Evolutionary conservation across 139 green algal genomes (phyloP), one percentile per base, ranked within the genome.

Genomic region (Dunaliella primolecta): DNA sequence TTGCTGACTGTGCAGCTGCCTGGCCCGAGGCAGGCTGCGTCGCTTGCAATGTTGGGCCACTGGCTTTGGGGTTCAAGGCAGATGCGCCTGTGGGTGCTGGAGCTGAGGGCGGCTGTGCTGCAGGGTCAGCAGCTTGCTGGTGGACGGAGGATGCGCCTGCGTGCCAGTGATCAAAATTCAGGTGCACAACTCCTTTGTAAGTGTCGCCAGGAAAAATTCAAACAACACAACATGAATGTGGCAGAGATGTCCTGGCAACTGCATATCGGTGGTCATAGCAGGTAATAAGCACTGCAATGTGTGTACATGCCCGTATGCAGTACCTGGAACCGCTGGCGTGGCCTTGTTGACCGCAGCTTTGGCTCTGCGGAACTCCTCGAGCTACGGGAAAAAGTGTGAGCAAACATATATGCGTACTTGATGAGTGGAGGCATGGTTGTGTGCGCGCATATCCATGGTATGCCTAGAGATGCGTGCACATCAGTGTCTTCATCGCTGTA

Each of bases 351-450:
- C 36, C 24, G 36, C 15, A 23, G 35, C 29, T 27, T 88, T 88
- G 25, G 85, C 85, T 32, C 84, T 85, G 2, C 85, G 85, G 36
- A 88, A 88, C 36, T 88, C 85, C 75, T 88, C 85, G 1, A 88
- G 80, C 85, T 88, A 80, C 75, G 36, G 1, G 35, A 2, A 33
- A 25, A 27, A 21, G 27, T 32, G 46, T 25, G 15, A 64, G 7
- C 7, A 64, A 15, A 64, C 46, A 64, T 15, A 2, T 75, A 24
- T 74, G 79, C 36, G 1, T 75, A 24, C 2, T 32, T 77, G 76
- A 46, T 38, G 2, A 77, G 27, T 55, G n/a, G 24, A 25, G 24
- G 33, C 1, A 74, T 3, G 31, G 34, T 3, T 57, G 33, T 23
- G 1, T 32, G 32, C 31, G 7, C 24, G 29, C 29, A 31, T 27